Percentiles rank a stretch among this genome's conserved stretches.
These are phyloP conservation scores for Stenogyne calaminthoides DNA, from an alignment of 305 asterid genomes.

Conservation along the genomic window DNA sequence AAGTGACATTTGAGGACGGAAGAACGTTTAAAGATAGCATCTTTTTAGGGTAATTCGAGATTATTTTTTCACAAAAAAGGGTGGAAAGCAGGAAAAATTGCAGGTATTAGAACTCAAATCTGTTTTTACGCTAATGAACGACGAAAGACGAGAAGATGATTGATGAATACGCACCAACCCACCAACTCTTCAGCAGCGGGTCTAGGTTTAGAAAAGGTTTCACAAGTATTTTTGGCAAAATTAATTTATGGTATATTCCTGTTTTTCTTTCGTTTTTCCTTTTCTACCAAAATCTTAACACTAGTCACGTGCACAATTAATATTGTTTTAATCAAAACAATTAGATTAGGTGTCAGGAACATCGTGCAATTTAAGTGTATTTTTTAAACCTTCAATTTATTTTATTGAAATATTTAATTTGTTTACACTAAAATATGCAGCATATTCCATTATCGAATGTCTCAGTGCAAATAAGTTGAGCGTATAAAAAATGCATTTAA, in stretches of 20 bases:
- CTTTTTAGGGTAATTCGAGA: conserved; percentile 29
- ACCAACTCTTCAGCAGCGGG: conserved; percentile 17
- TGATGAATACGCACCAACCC: background rate
- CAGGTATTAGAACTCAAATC: background rate
- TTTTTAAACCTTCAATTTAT: too few species aligned
- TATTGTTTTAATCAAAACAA: too few species aligned
- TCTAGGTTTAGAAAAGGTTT: conserved; percentile 20
- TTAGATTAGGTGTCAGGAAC: too few species aligned
- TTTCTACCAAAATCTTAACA: too few species aligned
- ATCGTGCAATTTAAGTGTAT: too few species aligned
- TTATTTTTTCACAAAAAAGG: background rate
- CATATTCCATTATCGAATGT: too few species aligned
- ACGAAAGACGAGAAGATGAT: background rate
- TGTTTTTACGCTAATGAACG: background rate
- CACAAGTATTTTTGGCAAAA: background rate
- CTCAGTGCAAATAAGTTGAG: too few species aligned
- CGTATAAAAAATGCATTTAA: too few species aligned
- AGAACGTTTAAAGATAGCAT: conserved; percentile 72
- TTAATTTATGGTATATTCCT: background rate
- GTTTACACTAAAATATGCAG: too few species aligned
- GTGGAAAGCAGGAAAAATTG: background rate
- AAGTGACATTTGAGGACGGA: conserved; percentile 56
- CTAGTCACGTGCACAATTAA: too few species aligned
- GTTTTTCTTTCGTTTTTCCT: background rate
- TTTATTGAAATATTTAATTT: too few species aligned